Base-by-base conservation (phyloP, 192 early-diverging fungal species). In the Podila clonocystis region DNA sequence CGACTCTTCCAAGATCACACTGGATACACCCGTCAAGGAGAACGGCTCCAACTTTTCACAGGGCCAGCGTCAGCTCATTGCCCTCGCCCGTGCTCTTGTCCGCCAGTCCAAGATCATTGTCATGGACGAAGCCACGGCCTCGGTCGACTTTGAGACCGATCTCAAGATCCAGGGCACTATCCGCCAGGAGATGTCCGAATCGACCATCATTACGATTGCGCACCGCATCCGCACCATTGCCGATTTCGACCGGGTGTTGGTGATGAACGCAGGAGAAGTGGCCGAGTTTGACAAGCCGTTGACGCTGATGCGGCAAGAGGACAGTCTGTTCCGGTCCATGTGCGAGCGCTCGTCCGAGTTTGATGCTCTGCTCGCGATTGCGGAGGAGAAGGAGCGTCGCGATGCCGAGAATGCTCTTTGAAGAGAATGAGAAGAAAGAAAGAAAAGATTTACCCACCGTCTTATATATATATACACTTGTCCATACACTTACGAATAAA, bases 111-210 rank as follows among this genome's bases (percentile, higher is more conserved):
- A n/a, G n/a, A n/a, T n/a, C n/a, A n/a, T n/a, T n/a, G n/a, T n/a
- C n/a, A n/a, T n/a, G n/a, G 94, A 96, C 75, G 95, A 97, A 74
- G 96, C 96, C 4, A 98, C 97, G 0, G 97, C 97, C 13, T 90
- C 89, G 5, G 94, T 98, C 3, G 97, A 98, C 69, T 91, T 91
- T 68, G 88, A 91, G 52, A 96, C 94, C 0, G 97, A 98, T 73
- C 82, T 84, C 33, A 87, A 85, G 49, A 96, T 97, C 74, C 97
- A 97, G 87, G 76, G 75, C 9, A 94, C 96, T 0, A 95, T 97
- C 58, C 91, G 94, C 33, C 82, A 90, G 45, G 86, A 86, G 38
- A 94, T 95, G 84, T 82, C 82, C 22, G 83, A 90, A 28, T 85
- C 89, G 17, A 97, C 95, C 0, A 72, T 97, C 50, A 74, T 98